Evolutionary conservation across 768 basidiomycete species (phyloP).

Genomic region (Suillus cothurnatus): DNA sequence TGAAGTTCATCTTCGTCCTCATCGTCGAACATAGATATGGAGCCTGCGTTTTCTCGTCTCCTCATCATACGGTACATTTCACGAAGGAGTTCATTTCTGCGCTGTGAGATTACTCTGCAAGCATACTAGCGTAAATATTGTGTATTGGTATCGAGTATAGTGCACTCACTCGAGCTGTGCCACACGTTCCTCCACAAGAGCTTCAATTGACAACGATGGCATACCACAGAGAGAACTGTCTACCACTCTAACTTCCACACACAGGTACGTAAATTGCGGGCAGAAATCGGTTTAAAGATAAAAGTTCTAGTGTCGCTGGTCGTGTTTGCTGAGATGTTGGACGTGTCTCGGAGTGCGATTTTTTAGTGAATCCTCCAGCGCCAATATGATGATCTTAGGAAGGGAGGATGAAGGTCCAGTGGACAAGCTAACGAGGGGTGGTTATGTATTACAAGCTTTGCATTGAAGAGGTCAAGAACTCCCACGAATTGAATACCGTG

Average conservation of each 20-base stretch:
- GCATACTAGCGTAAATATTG: neutral
- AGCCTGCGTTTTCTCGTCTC: conserved; percentile 48
- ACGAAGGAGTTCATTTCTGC: conserved; percentile 69
- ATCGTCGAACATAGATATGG: conserved; percentile 40
- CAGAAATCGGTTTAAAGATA: neutral
- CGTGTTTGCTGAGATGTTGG: neutral
- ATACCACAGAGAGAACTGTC: conserved; percentile 19
- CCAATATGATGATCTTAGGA: conserved; percentile 1
- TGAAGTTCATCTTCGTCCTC: conserved; percentile 41
- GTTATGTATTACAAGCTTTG: neutral
- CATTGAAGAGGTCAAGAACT: neutral
- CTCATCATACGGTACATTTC: conserved; percentile 72
- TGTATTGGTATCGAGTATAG: neutral
- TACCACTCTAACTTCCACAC: conserved; percentile 2
- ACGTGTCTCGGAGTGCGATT: neutral
- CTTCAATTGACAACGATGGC: conserved; percentile 31
- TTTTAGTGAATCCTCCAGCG: neutral
- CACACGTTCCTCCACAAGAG: conserved; percentile 39
- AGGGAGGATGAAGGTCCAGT: neutral
- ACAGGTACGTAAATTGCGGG: conserved; percentile 3
- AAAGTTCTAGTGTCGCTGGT: neutral
- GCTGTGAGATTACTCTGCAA: conserved; percentile 59
- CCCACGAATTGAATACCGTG: conserved; percentile 3
- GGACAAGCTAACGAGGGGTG: neutral
- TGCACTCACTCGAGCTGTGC: conserved; percentile 35